phyloP scores from a whole-genome alignment of 2,329 filamentous ascomycete genomes.

The Cercospora sojina region DNA sequence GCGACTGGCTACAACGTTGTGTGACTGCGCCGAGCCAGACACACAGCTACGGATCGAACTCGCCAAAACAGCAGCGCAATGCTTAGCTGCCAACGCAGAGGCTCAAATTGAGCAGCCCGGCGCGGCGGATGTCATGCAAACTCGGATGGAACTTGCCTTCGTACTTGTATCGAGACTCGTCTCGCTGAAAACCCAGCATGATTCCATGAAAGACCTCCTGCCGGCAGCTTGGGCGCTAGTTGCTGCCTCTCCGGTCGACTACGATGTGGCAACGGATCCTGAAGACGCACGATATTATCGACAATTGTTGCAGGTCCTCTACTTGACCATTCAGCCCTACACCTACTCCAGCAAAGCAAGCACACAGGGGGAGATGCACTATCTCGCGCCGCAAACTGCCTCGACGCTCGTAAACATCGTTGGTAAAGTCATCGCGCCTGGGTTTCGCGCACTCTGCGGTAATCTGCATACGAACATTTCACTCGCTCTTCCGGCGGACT shows the following conservation, averaged over 20 bases:
- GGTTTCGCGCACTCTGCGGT: conserved; percentile 77
- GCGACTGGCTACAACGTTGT: conserved; percentile 79
- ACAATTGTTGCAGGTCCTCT: conserved; percentile 78
- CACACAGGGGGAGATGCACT: conserved; percentile 19
- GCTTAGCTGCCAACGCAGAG: conserved; percentile 73
- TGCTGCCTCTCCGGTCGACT: conserved; percentile 54
- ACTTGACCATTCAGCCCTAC: conserved; percentile 72
- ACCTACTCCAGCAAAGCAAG: conserved; percentile 28
- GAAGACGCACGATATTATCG: conserved; percentile 72
- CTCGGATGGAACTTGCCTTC: conserved; percentile 76
- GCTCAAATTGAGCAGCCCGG: conserved; percentile 72
- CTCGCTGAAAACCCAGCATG: conserved; percentile 49
- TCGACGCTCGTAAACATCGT: conserved; percentile 75
- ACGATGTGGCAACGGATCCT: conserved; percentile 58
- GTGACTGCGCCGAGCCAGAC: conserved; percentile 57
- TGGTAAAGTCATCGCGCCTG: conserved; percentile 73
- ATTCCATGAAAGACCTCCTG: conserved; percentile 56
- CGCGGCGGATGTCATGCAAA: conserved; percentile 74
- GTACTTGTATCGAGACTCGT: conserved; percentile 78
- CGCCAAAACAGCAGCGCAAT: conserved; percentile 71
- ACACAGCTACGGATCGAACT: conserved; percentile 65
- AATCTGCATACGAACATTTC: conserved; percentile 65
- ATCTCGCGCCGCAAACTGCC: conserved; percentile 40
- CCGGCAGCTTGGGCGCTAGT: conserved; percentile 61
- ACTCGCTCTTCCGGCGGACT: conserved; percentile 64